Evolutionary conservation across 2,329 filamentous ascomycete genomes (phyloP).

Genomic region (Sporothrix pallida): DNA sequence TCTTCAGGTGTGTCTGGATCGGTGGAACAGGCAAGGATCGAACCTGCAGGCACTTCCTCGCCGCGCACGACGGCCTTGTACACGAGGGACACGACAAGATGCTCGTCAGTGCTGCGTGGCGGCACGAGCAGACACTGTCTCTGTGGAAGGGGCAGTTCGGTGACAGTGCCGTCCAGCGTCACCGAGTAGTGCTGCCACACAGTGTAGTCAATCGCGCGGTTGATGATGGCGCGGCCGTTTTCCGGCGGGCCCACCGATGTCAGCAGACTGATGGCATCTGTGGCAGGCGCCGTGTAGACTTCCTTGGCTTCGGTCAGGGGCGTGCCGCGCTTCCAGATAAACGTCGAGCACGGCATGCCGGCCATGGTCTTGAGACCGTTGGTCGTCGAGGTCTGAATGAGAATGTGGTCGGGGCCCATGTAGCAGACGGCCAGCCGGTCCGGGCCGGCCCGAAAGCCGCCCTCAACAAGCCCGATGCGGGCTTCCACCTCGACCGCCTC

Average conservation of each 20-base stretch:
- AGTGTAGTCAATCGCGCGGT: slow-evolving; percentile 8
- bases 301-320: neutral
- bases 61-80: slow-evolving; percentile 11
- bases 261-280: slow-evolving; percentile 8
- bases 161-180: neutral
- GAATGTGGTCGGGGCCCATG: slow-evolving; percentile 3
- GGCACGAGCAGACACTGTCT: slow-evolving; percentile 13
- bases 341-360: slow-evolving; percentile 13
- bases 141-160: neutral
- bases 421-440: slow-evolving; percentile 14
- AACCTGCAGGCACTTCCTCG: slow-evolving; percentile 4
- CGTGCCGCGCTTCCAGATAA: slow-evolving; percentile 14
- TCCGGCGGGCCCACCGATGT: slow-evolving; percentile 7
- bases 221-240: slow-evolving; percentile 15
- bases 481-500: neutral
- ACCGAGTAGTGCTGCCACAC: slow-evolving; percentile 10
- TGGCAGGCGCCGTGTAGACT: slow-evolving; percentile 1
- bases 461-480: neutral
- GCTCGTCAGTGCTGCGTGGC: neutral
- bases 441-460: slow-evolving; percentile 11
- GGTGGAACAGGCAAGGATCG: slow-evolving; percentile 1
- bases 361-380: slow-evolving; percentile 7
- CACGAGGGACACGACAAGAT: slow-evolving; percentile 6
- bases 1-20: neutral
- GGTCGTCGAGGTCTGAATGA: neutral